phyloP scores from a whole-genome alignment of 805 yeast species.

The Pichia thaimueangensis region DNA sequence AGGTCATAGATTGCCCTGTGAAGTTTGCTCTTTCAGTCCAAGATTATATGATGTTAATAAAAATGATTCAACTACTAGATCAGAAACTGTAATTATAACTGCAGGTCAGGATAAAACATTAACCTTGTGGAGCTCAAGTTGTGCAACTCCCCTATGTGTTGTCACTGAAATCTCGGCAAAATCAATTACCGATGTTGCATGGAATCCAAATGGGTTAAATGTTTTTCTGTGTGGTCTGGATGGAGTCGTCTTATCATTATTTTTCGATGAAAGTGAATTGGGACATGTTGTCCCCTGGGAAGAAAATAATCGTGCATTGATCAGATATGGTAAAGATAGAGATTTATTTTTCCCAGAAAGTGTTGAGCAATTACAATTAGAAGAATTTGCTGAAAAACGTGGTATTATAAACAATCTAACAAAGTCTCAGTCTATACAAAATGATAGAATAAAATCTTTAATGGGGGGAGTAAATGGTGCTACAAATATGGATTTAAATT shows the following conservation, averaged over 20 bases:
- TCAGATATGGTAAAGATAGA: constrained; percentile 82
- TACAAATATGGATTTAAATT: background rate
- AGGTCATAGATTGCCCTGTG: constrained; percentile 84
- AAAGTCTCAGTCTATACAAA: background rate
- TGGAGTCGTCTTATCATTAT: constrained; percentile 66
- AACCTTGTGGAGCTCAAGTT: constrained; percentile 80
- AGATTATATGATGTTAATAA: constrained; percentile 41
- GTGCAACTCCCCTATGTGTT: constrained; percentile 71
- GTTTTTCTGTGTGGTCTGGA: constrained; percentile 78
- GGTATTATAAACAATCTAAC: background rate
- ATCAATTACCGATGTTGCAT: constrained; percentile 80
- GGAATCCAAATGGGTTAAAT: constrained; percentile 77
- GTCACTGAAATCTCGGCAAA: constrained; percentile 70
- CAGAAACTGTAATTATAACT: constrained; percentile 72
- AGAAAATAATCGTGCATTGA: constrained; percentile 60
- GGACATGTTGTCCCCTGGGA: constrained; percentile 59
- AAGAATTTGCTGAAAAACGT: constrained; percentile 45
- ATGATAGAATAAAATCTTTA: constrained; percentile 35
- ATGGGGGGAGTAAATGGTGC: constrained; percentile 27
- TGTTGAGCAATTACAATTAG: constrained; percentile 67
- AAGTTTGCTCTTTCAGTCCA: constrained; percentile 72
- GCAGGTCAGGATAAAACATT: constrained; percentile 92
- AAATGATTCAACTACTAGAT: constrained; percentile 5
- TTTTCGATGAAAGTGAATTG: constrained; percentile 58
- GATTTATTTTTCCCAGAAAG: constrained; percentile 87